Evolutionary conservation across 306 rosid genomes (phyloP), one percentile per base, ranked within the genome.

Genomic region (Trichosanthes cucumerina): DNA sequence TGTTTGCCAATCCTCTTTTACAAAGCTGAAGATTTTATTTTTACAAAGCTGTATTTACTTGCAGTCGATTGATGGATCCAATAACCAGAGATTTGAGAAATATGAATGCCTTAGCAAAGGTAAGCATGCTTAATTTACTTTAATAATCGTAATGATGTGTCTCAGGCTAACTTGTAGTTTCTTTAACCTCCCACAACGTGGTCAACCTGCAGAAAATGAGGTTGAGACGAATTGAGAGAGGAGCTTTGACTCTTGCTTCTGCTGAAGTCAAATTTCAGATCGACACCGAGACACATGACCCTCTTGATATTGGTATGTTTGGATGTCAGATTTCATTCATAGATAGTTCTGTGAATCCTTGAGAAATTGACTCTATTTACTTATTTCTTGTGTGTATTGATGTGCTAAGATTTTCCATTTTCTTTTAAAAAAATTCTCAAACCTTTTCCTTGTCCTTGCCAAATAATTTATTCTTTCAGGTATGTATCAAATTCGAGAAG

Each of bases 221-320:
- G 82, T 78, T 81, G 63, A 91, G 96, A 84, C 93, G 99, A 80
- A 95, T 91, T 81, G 96, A 92, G 84, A 90, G 92, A 82, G 99
- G 99, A 57, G 97, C 99, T 74, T 79, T 95, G 87, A 95, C 99
- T 76, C 99, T 95, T 86, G 97, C 99, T 69, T 95, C 99, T 79
- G 99, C 99, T 78, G 99, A 95, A 91, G 97, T 95, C 81, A 92
- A 92, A 81, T 95, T 95, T 86, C 97, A 95, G 83, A 92, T 95
- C 85, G 99, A 95, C 87, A 95, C 99, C 0, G 99, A 95, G 89
- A 95, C 97, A 58, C 99, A 95, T 81, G 97, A 95, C 81, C 99
- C 99, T 76, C 99, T 95, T 86, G 99, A 95, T 85, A 88, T 95
- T 12, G 99, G 99, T 95, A 89, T 68, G 86, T 44, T 59, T 84